Evolutionary conservation across 2,329 filamentous ascomycete species (phyloP).

Genomic region (Sclerotinia trifoliorum): DNA sequence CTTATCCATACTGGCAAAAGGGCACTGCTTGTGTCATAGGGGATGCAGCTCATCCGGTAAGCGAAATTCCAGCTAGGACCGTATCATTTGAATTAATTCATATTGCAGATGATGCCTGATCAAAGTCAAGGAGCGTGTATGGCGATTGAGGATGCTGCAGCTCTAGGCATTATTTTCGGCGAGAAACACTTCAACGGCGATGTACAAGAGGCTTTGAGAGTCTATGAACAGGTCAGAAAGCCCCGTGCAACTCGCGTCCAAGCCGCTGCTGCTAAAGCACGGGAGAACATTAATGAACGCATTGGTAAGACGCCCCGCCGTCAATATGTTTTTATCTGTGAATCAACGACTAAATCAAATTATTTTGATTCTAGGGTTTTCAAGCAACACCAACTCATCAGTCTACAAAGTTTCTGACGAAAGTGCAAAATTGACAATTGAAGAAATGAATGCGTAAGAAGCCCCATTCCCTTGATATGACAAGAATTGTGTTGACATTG

Average conservation of each 20-base stretch:
- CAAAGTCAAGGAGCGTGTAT: slow-evolving; percentile 58
- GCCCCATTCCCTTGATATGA: neutral
- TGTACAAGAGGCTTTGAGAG: slow-evolving; percentile 47
- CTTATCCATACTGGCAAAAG: slow-evolving; percentile 58
- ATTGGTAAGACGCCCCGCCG: slow-evolving; percentile 53
- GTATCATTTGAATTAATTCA: neutral
- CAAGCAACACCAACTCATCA: slow-evolving; percentile 53
- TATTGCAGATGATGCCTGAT: slow-evolving; percentile 58
- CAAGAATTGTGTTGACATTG: neutral
- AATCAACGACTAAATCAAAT: neutral
- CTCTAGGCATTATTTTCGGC: slow-evolving; percentile 42
- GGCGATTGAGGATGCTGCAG: slow-evolving; percentile 45
- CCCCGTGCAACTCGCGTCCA: slow-evolving; percentile 57
- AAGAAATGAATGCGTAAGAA: slow-evolving; percentile 62
- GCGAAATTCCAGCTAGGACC: neutral
- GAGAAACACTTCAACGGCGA: slow-evolving; percentile 46
- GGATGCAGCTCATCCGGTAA: slow-evolving; percentile 60
- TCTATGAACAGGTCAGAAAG: slow-evolving; percentile 54
- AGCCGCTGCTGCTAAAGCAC: slow-evolving; percentile 55
- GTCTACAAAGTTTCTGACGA: slow-evolving; percentile 62
- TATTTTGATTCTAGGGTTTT: slow-evolving; percentile 52
- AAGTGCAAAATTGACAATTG: slow-evolving; percentile 61
- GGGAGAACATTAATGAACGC: slow-evolving; percentile 61
- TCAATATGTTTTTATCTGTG: neutral
- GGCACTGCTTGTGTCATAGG: slow-evolving; percentile 57